A percentile compares a stretch with the other conserved stretches of the same genome.
These are phyloP conservation scores for Silene vulgaris DNA, from an alignment of 179 eudicot species.

Conservation along the genomic window DNA sequence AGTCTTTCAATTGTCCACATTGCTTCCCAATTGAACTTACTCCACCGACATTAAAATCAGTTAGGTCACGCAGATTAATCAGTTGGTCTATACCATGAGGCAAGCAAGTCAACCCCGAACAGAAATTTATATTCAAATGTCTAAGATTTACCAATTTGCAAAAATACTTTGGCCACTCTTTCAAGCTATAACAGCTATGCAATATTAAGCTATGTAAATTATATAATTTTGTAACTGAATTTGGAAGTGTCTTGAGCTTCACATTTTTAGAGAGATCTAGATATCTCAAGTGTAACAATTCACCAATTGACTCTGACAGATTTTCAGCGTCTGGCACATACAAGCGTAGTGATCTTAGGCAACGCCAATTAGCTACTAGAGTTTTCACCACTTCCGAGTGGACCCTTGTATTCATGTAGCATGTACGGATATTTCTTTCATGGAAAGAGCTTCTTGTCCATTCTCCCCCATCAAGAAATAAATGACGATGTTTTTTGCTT, in stretches of 20 bases:
- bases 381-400: not conserved
- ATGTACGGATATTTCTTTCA: conserved; percentile 3
- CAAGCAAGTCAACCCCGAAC: conserved; percentile 4
- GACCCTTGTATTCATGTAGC: not conserved
- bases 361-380: conserved; percentile 15
- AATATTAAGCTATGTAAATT: conserved; percentile 21
- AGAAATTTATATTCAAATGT: conserved; percentile 7
- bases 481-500: not conserved
- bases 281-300: conserved; percentile 27
- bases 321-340: not conserved
- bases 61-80: conserved; percentile 10
- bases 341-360: conserved; percentile 27
- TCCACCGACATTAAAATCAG: not conserved
- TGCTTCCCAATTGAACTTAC: not conserved
- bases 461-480: not conserved
- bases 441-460: not conserved
- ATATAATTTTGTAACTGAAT: conserved; percentile 9
- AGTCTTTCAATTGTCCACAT: conserved; percentile 1
- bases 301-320: conserved; percentile 21
- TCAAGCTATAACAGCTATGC: not conserved
- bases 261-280: conserved; percentile 12
- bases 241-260: conserved; percentile 3
- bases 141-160: conserved; percentile 21
- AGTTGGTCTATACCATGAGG: conserved; percentile 15
- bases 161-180: conserved; percentile 20